phyloP scores from a whole-genome alignment of 2,329 filamentous ascomycete genomes.

The Hypoxylon sp. region DNA sequence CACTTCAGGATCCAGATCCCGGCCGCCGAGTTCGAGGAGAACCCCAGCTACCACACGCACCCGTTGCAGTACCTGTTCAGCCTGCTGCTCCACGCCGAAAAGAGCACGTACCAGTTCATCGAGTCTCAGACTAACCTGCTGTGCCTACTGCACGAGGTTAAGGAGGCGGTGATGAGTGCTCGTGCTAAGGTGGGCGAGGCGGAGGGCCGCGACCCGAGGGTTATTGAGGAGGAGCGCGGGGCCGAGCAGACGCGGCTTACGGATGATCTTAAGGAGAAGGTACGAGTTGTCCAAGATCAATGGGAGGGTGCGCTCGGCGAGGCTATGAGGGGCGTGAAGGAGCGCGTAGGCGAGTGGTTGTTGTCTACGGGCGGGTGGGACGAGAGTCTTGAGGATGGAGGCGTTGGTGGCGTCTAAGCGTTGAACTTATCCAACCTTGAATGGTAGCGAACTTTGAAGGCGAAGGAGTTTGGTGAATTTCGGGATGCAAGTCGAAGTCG shows the following conservation, averaged over 20 bases:
- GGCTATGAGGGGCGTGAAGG: slow-evolving; percentile 78
- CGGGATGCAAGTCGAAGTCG: not conserved
- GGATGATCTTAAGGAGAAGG: slow-evolving; percentile 92
- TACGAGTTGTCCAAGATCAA: slow-evolving; percentile 88
- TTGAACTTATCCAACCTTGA: not conserved
- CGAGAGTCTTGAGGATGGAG: slow-evolving; percentile 74
- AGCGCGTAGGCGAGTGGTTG: slow-evolving; percentile 79
- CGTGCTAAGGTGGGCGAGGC: slow-evolving; percentile 75
- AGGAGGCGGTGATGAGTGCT: slow-evolving; percentile 76
- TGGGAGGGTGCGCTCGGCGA: slow-evolving; percentile 90
- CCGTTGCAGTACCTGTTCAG: slow-evolving; percentile 93
- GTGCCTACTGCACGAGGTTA: slow-evolving; percentile 91
- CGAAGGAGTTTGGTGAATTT: not conserved
- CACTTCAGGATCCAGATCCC: slow-evolving; percentile 83
- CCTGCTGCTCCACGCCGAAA: slow-evolving; percentile 87
- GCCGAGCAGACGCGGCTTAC: slow-evolving; percentile 80
- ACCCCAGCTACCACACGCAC: slow-evolving; percentile 81
- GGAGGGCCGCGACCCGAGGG: slow-evolving; percentile 64
- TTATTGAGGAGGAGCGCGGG: slow-evolving; percentile 69
- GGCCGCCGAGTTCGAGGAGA: slow-evolving; percentile 83
- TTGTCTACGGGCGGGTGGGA: slow-evolving; percentile 89
- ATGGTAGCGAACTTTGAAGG: not conserved
- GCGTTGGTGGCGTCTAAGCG: slow-evolving; percentile 61
- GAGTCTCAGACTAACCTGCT: slow-evolving; percentile 93
- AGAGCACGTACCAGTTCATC: slow-evolving; percentile 96